A percentile compares a stretch with the other conserved stretches of the same genome.
Conservation (phyloP, 352 stramenopile genomes). For the Pythium brassicae region DNA sequence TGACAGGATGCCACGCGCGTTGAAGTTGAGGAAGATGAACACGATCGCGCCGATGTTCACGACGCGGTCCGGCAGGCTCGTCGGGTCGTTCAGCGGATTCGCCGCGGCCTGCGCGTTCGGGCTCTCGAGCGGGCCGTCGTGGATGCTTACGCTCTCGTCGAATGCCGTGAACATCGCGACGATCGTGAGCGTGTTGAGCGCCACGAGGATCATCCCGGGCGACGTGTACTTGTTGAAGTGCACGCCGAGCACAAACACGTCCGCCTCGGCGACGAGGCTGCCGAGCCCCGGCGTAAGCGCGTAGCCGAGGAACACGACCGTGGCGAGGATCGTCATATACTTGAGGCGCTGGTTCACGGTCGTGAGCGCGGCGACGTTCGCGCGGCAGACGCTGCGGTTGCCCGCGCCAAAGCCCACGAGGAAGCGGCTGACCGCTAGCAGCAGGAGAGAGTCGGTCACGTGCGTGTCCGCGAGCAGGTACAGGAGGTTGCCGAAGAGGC, state of each 20-base stretch:
- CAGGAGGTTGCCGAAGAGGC: slow-evolving; percentile 48
- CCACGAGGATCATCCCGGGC: slow-evolving; percentile 49
- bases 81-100: too few species aligned
- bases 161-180: not conserved
- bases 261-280: slow-evolving; percentile 36
- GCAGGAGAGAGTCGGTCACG: slow-evolving; percentile 22
- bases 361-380: slow-evolving; percentile 64
- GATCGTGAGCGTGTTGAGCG: slow-evolving; percentile 44
- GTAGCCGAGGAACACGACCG: slow-evolving; percentile 66
- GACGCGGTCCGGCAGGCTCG: slow-evolving; percentile 16
- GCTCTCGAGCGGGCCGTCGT: too few species aligned
- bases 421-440: slow-evolving; percentile 55
- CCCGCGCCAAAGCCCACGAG: slow-evolving; percentile 64
- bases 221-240: slow-evolving; percentile 56
- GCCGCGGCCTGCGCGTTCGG: too few species aligned
- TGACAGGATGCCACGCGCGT: slow-evolving; percentile 49
- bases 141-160: not conserved
- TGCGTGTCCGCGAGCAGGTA: slow-evolving; percentile 50
- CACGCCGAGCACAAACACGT: slow-evolving; percentile 30
- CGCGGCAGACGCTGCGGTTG: slow-evolving; percentile 66
- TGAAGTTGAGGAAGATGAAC: slow-evolving; percentile 72
- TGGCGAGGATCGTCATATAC: slow-evolving; percentile 67
- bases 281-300: slow-evolving; percentile 60
- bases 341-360: slow-evolving; percentile 43
- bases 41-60: slow-evolving; percentile 40